Conservation (phyloP, 192 early-diverging fungal species). For the Gryganskiella cystojenkinii region DNA sequence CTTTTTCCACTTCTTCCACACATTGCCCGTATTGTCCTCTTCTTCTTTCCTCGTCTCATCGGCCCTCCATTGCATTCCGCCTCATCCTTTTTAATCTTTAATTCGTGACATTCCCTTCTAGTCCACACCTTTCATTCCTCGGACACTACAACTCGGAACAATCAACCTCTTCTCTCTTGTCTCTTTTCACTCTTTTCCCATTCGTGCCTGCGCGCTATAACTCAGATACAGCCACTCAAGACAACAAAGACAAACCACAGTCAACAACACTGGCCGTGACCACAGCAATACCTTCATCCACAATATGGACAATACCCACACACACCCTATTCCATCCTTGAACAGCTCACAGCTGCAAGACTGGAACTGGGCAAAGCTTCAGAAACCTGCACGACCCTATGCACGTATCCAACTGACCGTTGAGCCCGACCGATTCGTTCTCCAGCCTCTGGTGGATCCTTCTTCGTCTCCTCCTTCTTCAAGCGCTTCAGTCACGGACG, state of each 20-base stretch:
- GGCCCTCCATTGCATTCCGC: neutral
- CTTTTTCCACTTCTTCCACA: neutral
- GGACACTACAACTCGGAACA: no score
- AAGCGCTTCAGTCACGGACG: neutral
- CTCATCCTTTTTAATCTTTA: neutral
- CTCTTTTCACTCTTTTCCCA: slow-evolving; percentile 1
- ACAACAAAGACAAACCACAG: no score
- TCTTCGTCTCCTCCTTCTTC: neutral
- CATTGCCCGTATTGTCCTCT: neutral
- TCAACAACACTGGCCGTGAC: neutral
- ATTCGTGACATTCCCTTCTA: neutral
- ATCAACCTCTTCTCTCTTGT: neutral
- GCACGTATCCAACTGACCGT: slow-evolving; percentile 30
- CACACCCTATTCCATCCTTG: no score
- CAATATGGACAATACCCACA: neutral
- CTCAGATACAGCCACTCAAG: no score
- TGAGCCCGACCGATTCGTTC: slow-evolving; percentile 39
- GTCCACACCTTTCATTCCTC: no score
- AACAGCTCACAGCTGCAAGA: no score
- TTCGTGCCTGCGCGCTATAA: neutral
- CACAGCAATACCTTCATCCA: slow-evolving; percentile 2
- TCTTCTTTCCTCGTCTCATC: neutral
- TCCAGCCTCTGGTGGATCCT: slow-evolving; percentile 5
- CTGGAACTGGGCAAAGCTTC: neutral
- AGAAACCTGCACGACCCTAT: slow-evolving; percentile 21